phyloP scores from a whole-genome alignment of 805 yeast genomes.

The Zygosaccharomyces gambellarensis region DNA sequence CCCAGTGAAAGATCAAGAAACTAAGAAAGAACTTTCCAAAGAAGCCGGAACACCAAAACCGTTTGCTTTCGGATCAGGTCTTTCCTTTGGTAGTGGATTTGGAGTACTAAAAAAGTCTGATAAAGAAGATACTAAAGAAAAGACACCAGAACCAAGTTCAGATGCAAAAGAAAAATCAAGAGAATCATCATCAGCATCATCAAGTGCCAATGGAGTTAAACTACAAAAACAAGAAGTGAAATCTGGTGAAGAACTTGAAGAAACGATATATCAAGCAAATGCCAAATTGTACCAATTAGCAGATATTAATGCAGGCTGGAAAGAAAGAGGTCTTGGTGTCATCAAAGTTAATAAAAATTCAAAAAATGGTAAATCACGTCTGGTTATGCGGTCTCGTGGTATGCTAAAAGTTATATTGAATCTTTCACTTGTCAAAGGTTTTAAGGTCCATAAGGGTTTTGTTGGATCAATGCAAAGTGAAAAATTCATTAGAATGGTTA shows the following conservation, averaged over 20 bases:
- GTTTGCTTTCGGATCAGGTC: constrained; percentile 42
- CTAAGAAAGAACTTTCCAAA: constrained; percentile 5
- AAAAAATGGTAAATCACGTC: constrained; percentile 47
- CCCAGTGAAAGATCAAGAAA: constrained; percentile 20
- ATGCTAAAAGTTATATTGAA: constrained; percentile 78
- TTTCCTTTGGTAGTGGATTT: constrained; percentile 40
- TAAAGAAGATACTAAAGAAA: constrained; percentile 13
- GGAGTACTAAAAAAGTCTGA: constrained; percentile 23
- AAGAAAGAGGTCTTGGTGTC: constrained; percentile 87
- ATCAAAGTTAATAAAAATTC: constrained; percentile 64
- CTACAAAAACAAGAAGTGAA: constrained; percentile 53
- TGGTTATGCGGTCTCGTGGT: constrained; percentile 90
- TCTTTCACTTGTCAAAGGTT: constrained; percentile 55
- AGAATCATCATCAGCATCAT: constrained; percentile 29
- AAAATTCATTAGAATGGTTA: constrained; percentile 72
- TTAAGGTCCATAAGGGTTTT: constrained; percentile 71
- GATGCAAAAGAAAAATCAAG: constrained; percentile 22
- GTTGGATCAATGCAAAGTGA: constrained; percentile 81
- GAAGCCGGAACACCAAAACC: constrained; percentile 15
- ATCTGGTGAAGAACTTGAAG: constrained; percentile 91
- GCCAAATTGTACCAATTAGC: constrained; percentile 77
- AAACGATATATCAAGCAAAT: constrained; percentile 58
- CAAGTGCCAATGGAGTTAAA: constrained; percentile 53
- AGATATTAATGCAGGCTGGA: constrained; percentile 77
- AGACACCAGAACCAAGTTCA: constrained; percentile 9